Evolutionary conservation across 2,329 filamentous ascomycete species (phyloP).

Genomic region (Fusarium vanettenii): DNA sequence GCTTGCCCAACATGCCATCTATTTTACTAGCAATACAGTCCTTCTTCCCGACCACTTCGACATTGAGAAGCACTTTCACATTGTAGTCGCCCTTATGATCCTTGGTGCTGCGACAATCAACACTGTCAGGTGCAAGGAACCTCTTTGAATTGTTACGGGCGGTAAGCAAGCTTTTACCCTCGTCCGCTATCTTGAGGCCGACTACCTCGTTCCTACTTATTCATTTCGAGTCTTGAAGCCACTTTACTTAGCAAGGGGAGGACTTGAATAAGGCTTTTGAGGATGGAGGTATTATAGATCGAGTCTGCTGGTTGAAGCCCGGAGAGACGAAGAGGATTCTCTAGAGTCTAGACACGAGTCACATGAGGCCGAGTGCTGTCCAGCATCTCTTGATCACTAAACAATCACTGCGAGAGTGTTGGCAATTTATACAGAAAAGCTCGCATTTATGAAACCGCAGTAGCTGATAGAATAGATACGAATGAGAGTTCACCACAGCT

Average conservation of each 20-base stretch:
- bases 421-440: too few species aligned
- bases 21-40: not conserved
- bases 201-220: not conserved
- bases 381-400: too few species aligned
- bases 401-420: too few species aligned
- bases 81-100: not conserved
- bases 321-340: not conserved
- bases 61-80: not conserved
- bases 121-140: not conserved
- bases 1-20: not conserved
- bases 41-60: not conserved
- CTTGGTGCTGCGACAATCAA: not conserved
- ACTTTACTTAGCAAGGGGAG: not conserved
- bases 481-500: too few species aligned
- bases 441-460: too few species aligned
- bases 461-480: too few species aligned
- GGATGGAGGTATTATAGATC: not conserved
- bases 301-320: not conserved
- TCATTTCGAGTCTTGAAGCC: not conserved
- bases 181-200: not conserved
- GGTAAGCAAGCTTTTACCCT: not conserved
- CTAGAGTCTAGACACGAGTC: too few species aligned
- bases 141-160: not conserved
- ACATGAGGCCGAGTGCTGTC: too few species aligned
- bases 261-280: not conserved